These are phyloP conservation scores for Saccharum hybrid DNA, from an alignment of 202 grass and related monocot species.

Conservation along the genomic window DNA sequence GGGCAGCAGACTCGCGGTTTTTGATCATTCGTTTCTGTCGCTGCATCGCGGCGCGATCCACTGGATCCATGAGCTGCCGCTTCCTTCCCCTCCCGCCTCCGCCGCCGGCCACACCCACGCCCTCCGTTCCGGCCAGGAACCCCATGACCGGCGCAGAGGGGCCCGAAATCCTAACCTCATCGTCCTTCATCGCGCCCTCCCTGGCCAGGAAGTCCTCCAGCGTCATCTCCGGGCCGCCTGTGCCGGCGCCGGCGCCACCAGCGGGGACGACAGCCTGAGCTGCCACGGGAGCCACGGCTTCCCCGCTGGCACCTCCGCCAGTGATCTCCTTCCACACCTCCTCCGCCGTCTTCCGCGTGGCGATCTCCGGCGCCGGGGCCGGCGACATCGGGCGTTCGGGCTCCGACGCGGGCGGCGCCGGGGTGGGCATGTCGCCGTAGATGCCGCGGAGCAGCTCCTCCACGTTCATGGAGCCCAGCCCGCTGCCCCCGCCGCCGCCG, in stretches of 20 bases:
- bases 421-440: conserved; percentile 56
- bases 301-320: conserved; percentile 27
- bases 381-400: conserved; percentile 37
- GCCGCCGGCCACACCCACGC: conserved; percentile 18
- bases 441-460: conserved; percentile 82
- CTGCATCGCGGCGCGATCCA: conserved; percentile 80
- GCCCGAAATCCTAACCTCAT: conserved; percentile 41
- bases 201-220: conserved; percentile 93
- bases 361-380: conserved; percentile 16
- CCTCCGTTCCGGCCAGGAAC: conserved; percentile 37
- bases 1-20: conserved; percentile 90
- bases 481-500: conserved; percentile 45
- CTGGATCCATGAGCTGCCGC: conserved; percentile 71
- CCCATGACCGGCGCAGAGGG: conserved; percentile 47
- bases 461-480: conserved; percentile 84
- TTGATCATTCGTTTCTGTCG: conserved; percentile 99
- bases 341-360: conserved; percentile 60
- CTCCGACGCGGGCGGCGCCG: neutral
- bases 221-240: conserved; percentile 68
- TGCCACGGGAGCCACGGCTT: conserved; percentile 3
- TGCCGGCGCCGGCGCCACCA: neutral
- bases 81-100: conserved; percentile 64
- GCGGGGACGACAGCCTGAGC: conserved; percentile 21
- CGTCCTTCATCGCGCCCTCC: conserved; percentile 58
- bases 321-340: conserved; percentile 95